phyloP scores from a whole-genome alignment of 805 yeast genomes.

The Wickerhamiella kurtzmanii region DNA sequence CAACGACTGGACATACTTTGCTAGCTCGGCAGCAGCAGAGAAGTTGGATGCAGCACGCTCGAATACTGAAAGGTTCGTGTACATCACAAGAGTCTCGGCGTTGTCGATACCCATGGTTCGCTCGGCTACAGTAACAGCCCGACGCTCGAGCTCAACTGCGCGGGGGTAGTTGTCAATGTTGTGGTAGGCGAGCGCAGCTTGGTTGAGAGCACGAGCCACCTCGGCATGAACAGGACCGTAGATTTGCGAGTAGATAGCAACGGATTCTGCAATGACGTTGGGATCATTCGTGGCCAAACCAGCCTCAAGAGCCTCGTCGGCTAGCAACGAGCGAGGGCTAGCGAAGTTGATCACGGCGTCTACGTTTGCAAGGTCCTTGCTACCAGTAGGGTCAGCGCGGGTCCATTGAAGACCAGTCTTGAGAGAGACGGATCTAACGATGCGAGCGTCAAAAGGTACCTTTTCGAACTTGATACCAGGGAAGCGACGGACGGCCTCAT shows the following conservation, averaged over 20 bases:
- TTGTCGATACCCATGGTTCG: slow-evolving; percentile 73
- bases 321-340: slow-evolving; percentile 47
- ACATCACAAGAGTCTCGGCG: slow-evolving; percentile 55
- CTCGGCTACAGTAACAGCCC: slow-evolving; percentile 61
- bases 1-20: slow-evolving; percentile 43
- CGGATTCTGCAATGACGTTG: slow-evolving; percentile 52
- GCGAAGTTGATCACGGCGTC: slow-evolving; percentile 69
- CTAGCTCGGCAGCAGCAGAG: slow-evolving; percentile 47
- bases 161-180: slow-evolving; percentile 43
- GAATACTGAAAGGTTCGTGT: slow-evolving; percentile 59
- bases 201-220: slow-evolving; percentile 55
- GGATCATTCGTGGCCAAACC: slow-evolving; percentile 21
- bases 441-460: slow-evolving; percentile 49
- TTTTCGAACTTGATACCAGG: slow-evolving; percentile 23
- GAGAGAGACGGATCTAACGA: slow-evolving; percentile 57
- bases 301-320: slow-evolving; percentile 49
- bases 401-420: slow-evolving; percentile 84
- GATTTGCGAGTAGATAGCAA: slow-evolving; percentile 64
- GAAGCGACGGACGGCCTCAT: not conserved
- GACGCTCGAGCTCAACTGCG: slow-evolving; percentile 54
- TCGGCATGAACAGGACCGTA: slow-evolving; percentile 71
- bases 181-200: slow-evolving; percentile 52
- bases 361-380: slow-evolving; percentile 47
- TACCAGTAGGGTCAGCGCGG: slow-evolving; percentile 20
- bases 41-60: slow-evolving; percentile 51